phyloP scores from a whole-genome alignment of 2,329 filamentous ascomycete species.

The Hymenoscyphus occultus region DNA sequence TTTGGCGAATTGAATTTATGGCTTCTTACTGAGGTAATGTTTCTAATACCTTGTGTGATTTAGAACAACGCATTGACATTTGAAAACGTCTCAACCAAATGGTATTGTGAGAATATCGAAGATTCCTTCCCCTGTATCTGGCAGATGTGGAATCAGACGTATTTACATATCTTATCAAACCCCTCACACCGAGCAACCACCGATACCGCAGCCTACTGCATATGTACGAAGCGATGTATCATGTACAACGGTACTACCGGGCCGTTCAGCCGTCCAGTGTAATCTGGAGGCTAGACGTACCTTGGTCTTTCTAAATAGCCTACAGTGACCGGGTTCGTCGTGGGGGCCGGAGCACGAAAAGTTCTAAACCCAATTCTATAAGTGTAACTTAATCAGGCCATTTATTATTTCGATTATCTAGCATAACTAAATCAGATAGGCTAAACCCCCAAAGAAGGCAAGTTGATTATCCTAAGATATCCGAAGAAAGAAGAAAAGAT shows the following conservation, averaged over 20 bases:
- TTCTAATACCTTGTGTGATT: not conserved
- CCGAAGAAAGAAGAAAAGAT: too few relatives aligned
- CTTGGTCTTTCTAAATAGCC: too few relatives aligned
- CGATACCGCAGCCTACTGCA: slow-evolving; percentile 1
- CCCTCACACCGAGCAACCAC: slow-evolving; percentile 4
- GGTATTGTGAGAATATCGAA: not conserved
- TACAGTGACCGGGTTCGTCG: too few relatives aligned
- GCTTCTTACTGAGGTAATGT: not conserved
- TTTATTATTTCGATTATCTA: too few relatives aligned
- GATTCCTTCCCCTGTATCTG: not conserved
- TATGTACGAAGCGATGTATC: not conserved
- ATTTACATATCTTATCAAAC: not conserved
- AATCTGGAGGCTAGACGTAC: not conserved
- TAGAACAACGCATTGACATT: too few relatives aligned
- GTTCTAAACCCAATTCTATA: too few relatives aligned
- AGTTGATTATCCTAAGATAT: too few relatives aligned
- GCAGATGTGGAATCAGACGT: not conserved
- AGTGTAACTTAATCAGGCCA: too few relatives aligned
- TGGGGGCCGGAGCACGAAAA: too few relatives aligned
- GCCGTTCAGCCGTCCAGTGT: not conserved
- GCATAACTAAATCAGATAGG: too few relatives aligned
- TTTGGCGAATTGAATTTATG: not conserved
- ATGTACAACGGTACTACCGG: not conserved
- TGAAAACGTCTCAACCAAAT: not conserved
- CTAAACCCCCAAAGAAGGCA: too few relatives aligned